Conservation (phyloP, 306 rosid genomes). For the Corylus americana region DNA sequence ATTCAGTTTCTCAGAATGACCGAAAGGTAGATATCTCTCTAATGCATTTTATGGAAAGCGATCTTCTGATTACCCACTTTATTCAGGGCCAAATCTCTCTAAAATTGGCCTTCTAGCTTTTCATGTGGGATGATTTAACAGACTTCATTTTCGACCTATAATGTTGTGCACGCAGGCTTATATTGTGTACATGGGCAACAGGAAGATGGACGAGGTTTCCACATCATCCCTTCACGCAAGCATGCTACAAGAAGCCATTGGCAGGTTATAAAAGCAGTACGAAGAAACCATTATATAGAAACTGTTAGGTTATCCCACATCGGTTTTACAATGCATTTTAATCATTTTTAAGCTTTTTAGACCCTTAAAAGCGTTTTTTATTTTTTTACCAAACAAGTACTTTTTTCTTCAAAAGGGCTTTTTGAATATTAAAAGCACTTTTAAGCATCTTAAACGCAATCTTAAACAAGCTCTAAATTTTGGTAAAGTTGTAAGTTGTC, state of each 20-base stretch:
- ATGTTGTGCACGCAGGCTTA: conserved; percentile 34
- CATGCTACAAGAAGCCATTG: conserved; percentile 35
- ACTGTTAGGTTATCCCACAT: no score
- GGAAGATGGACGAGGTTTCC: conserved; percentile 13
- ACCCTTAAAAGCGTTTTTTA: no score
- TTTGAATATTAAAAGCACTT: no score
- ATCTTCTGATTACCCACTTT: neutral
- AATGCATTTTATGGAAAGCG: neutral
- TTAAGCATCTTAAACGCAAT: no score
- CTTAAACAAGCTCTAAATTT: no score
- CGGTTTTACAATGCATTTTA: no score
- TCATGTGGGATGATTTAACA: neutral
- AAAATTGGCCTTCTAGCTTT: neutral
- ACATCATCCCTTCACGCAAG: conserved; percentile 25
- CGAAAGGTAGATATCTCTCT: conserved; percentile 6
- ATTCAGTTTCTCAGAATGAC: conserved; percentile 24
- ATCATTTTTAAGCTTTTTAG: no score
- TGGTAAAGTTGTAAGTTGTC: no score
- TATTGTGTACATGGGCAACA: conserved; percentile 46
- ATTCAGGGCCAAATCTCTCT: neutral
- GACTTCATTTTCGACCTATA: neutral
- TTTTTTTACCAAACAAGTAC: no score
- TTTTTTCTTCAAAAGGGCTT: no score
- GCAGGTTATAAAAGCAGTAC: conserved; percentile 26
- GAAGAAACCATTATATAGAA: no score